Base-by-base conservation (phyloP, 768 basidiomycete genomes). In the Mycena indigotica region DNA sequence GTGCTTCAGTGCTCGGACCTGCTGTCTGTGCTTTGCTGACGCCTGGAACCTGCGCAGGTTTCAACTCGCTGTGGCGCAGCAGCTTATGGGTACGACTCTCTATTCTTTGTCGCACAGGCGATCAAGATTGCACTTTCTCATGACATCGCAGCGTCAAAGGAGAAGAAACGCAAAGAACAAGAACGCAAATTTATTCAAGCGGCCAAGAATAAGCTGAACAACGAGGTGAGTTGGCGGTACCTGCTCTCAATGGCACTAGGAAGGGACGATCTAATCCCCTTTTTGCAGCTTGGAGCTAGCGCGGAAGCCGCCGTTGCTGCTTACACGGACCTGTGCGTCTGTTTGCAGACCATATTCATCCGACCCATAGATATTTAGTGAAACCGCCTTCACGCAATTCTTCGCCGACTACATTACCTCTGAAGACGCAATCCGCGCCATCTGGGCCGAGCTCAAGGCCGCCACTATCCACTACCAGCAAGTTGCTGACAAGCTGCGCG, bases 391-490 rank as follows among this genome's bases (percentile, higher is more conserved):
- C 56, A 17, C 58, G 3, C 59, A 63, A 24, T 67, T 67, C 53
- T 13, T 63, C 13, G 24, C 62, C 38, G 63, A 67, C 24, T 67
- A 69, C 51, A 63, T 65, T 8, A 50, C 63, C 2, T 50, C 53
- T 15, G 68, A 69, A 52, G 68, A 69, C 52, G 30, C 50, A n/a
- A 69, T 69, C 32, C 64, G 64, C 4, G 52, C 45, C 29, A 49
- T 69, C 17, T 69, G 66, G 68, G 41, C 56, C 50, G 55, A 57
- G 46, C 57, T 69, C 49, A 38, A 57, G 28, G 66, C 63, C 21
- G 19, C 25, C 15, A 28, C 15, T 12, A 5, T 6, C 35, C 62
- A 60, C 48, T 19, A 58, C 28, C 51, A 35, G 15, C 54, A 66
- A 19, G 19, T 55, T 3, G 66, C 63, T 24, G 39, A 55, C 32